Evolutionary conservation across 371 early-diverging fungal species (phyloP).

Genomic region (Mortierella sp.): DNA sequence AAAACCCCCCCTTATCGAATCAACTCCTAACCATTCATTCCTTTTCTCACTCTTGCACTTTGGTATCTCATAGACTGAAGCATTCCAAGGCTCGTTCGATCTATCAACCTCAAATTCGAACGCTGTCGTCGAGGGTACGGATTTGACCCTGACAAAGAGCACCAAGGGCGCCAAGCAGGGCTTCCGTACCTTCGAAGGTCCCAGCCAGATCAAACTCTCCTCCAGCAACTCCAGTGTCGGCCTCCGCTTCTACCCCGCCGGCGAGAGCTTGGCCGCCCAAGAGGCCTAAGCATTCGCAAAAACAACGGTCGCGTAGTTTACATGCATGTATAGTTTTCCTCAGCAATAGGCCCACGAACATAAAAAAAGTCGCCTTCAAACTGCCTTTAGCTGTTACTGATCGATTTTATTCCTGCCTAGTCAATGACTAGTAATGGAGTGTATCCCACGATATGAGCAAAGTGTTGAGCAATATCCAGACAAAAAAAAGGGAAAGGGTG

Average conservation of each 20-base stretch:
- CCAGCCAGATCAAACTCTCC: slow-evolving; percentile 23
- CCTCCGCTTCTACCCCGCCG: slow-evolving; percentile 34
- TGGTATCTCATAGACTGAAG: slow-evolving; percentile 41
- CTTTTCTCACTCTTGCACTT: background rate
- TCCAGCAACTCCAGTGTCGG: slow-evolving; percentile 23
- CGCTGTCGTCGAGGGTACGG: slow-evolving; percentile 36
- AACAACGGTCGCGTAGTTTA: too few relatives aligned
- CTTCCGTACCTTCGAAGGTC: slow-evolving; percentile 14
- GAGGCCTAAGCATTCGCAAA: background rate
- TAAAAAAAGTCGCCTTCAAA: too few relatives aligned
- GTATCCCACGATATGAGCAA: background rate
- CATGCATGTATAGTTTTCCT: too few relatives aligned
- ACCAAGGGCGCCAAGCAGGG: slow-evolving; percentile 31
- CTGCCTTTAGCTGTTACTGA: too few relatives aligned
- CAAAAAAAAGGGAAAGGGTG: slow-evolving; percentile 62
- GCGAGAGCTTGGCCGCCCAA: slow-evolving; percentile 16
- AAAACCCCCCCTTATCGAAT: too few relatives aligned
- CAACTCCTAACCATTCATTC: background rate
- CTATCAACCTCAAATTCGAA: slow-evolving; percentile 25
- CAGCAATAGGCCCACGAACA: too few relatives aligned
- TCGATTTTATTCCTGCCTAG: background rate
- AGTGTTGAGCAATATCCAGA: slow-evolving; percentile 3
- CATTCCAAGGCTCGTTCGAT: slow-evolving; percentile 37
- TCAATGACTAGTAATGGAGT: background rate
- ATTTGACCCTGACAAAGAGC: slow-evolving; percentile 22